Evolutionary conservation across 441 rosid species (phyloP), one percentile per base, ranked within the genome.

Genomic region (Croton laevigatus): DNA sequence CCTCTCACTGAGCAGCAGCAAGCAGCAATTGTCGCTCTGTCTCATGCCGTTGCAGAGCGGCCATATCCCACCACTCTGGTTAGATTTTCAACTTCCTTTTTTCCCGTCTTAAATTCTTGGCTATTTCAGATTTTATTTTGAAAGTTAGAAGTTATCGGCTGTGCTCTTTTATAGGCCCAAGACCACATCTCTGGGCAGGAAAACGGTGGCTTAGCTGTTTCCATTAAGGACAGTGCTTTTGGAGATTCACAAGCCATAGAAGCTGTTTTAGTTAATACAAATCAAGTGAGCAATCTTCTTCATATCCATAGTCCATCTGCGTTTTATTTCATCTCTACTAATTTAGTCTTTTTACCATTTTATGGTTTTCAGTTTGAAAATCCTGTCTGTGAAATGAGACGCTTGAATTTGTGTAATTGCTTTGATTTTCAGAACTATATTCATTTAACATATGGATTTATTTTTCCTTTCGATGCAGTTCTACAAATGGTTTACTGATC

Each of bases 401-500:
- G 54, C n/a, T 32, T 32, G 7, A 17, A 9, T 45, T 58, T 16
- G 44, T 58, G 6, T n/a, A 17, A 22, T 23, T 52, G 22, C 20
- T 52, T 65, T 63, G 16, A 17, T 14, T 16, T 34, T 34, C 32
- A 6, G 62, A 34, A 59, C 16, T 7, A 12, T 34, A 8, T 0
- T 57, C 11, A 22, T 38, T n/a, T 48, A 17, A 4, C 46, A 22
- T 55, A 0, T 16, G 7, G 17, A 19, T 27, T n/a, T 34, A 59
- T 0, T 60, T 75, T 71, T 22, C 7, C 53, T 59, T 67, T 67
- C 17, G 32, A 13, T 75, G 71, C 87, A 94, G 99, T 94, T 94
- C 66, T 94, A 92, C 83, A 92, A 94, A 62, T 94, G 99, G 98
- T 94, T 94, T 73, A 85, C 97, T 13, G 97, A 94, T 89, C 98